Base-by-base conservation (phyloP, 768 basidiomycete genomes). In the Artomyces pyxidatus region DNA sequence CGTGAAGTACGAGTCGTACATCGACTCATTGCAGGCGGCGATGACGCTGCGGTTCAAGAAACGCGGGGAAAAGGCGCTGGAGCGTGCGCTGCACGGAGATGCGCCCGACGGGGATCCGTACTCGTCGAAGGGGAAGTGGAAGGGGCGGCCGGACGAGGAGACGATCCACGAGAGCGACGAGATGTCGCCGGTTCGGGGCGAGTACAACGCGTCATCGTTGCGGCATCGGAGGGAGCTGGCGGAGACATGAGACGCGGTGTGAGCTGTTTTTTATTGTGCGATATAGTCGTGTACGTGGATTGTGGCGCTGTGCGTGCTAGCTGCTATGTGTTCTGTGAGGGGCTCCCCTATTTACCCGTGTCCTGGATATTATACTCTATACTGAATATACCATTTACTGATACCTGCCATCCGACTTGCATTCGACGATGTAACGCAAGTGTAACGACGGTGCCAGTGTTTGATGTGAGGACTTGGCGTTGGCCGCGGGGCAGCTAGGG, bases 1-100 rank as follows among this genome's bases (percentile, higher is more conserved):
- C 37, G 88, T 92, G 62, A 98, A 98, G 65, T 98, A 97, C 65
- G 83, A 90, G 46, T 87, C 88, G 14, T 99, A 99, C 64, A 85
- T 95, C 48, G 92, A 95, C 55, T 88, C 92, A 6, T 74, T 99
- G 26, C 80, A 85, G 62, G 68, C 72, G 4, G 94, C 87, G 30
- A 94, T 93, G 83, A 71, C 73, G 8, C 73, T 95, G 37, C 81
- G 93, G 28, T 69, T 95, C 56, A 90, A 89, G 68, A 90, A 85
- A 64, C 80, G 91, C 47, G 94, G 94, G 26, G 90, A 97, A 67
- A 93, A 89, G 68, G 80, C 77, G 27, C 63, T 87, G 41, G 83
- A 86, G 60, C 69, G 69, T 41, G 81, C 82, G 3, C 63, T 84
- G 44, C 70, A 70, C 0, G 58, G 63, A 11, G 53, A 46, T 30